Conservation (phyloP, 2,329 filamentous ascomycete species). For the Pseudogymnoascus sp. region DNA sequence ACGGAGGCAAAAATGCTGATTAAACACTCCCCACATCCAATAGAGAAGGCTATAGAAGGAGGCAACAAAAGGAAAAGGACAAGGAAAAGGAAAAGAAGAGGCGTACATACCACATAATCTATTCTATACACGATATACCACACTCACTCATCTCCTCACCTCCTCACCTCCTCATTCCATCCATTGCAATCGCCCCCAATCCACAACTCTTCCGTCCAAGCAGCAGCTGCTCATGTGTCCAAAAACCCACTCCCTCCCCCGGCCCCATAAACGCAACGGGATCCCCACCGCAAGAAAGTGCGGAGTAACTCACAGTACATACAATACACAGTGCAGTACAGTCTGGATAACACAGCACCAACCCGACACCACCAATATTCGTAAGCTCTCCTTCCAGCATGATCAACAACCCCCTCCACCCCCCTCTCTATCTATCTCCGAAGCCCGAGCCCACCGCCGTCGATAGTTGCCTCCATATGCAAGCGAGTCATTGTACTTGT, state of each 20-base stretch:
- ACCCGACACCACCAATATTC: neutral
- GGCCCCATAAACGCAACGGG: neutral
- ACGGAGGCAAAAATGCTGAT: neutral
- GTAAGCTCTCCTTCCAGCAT: neutral
- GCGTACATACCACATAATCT: neutral
- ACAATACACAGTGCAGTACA: neutral
- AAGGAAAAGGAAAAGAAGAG: too few species aligned
- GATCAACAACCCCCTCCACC: neutral
- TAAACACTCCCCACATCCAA: neutral
- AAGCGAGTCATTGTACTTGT: neutral
- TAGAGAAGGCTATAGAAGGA: neutral
- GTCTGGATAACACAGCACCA: neutral
- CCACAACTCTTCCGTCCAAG: neutral
- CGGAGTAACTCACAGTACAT: neutral
- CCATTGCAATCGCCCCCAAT: too few species aligned
- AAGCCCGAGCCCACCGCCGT: neutral
- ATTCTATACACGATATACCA: neutral
- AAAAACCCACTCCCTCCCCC: neutral
- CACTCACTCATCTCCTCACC: neutral
- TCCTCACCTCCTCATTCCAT: neutral
- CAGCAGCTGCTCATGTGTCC: neutral
- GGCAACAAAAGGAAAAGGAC: neutral
- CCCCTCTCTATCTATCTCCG: neutral
- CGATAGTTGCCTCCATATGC: neutral
- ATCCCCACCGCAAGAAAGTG: neutral